Conservation (phyloP, 768 basidiomycete species). For the Lactarius vividus region DNA sequence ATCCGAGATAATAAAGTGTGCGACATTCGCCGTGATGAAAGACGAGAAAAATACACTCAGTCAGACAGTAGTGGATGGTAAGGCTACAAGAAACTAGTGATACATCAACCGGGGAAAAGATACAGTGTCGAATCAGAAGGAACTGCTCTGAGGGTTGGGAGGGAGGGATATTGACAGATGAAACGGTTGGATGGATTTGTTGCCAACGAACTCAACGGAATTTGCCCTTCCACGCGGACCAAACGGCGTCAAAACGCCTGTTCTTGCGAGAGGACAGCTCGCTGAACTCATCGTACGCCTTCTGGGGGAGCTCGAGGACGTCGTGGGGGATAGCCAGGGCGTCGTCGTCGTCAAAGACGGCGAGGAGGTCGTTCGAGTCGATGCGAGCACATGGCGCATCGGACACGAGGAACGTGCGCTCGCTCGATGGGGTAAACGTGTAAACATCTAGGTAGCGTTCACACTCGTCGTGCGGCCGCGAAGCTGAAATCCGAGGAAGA, state of each 20-base stretch:
- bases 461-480: conserved; percentile 50
- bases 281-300: conserved; percentile 57
- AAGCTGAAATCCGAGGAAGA: conserved; percentile 38
- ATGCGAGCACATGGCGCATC: conserved; percentile 63
- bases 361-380: conserved; percentile 53
- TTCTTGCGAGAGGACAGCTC: conserved; percentile 52
- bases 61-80: neutral
- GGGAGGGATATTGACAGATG: neutral
- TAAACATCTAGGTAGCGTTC: conserved; percentile 66
- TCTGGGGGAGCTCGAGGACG: conserved; percentile 63
- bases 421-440: conserved; percentile 62
- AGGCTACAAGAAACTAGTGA: conserved; percentile 19
- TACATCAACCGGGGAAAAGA: conserved; percentile 7
- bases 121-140: neutral
- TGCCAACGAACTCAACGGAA: conserved; percentile 16
- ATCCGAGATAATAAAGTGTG: neutral
- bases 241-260: conserved; percentile 57
- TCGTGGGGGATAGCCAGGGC: conserved; percentile 37
- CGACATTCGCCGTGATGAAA: neutral
- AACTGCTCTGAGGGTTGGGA: too few species aligned
- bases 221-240: conserved; percentile 46
- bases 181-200: neutral
- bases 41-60: conserved; percentile 9
- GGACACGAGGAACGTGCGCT: conserved; percentile 62
- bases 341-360: conserved; percentile 50